These are phyloP conservation scores for Trichoderma pleuroti DNA, from an alignment of 2,329 filamentous ascomycete species.

Conservation along the genomic window DNA sequence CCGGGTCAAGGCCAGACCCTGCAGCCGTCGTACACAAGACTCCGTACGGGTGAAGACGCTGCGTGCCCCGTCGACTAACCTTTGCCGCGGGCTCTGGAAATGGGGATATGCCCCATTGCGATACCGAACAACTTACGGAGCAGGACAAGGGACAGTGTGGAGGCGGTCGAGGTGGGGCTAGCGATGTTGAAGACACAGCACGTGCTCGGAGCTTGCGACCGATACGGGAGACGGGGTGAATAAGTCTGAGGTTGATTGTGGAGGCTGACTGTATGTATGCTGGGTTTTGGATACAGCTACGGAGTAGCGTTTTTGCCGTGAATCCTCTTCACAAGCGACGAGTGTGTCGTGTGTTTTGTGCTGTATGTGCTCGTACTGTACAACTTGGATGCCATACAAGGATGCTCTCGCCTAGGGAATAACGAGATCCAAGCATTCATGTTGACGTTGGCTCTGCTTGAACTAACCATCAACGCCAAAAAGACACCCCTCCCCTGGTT, in stretches of 20 bases:
- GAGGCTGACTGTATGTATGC: neutral
- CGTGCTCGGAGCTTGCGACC: constrained; percentile 14
- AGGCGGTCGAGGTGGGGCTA: constrained; percentile 8
- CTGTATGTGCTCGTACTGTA: neutral
- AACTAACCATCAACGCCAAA: neutral
- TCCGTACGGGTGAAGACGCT: neutral
- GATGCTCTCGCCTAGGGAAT: neutral
- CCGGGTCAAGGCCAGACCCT: neutral
- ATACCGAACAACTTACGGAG: constrained; percentile 2
- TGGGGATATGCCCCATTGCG: constrained; percentile 14
- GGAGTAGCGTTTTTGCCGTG: neutral
- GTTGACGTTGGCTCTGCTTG: neutral
- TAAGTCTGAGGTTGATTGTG: constrained; percentile 2
- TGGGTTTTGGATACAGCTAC: neutral
- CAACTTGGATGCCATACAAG: neutral
- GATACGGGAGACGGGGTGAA: constrained; percentile 12
- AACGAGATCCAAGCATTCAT: neutral
- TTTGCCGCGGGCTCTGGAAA: neutral
- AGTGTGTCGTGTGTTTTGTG: neutral
- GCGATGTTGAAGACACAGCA: neutral
- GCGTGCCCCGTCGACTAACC: neutral
- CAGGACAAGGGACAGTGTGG: constrained; percentile 3
- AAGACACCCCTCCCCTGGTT: neutral
- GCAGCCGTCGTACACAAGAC: neutral
- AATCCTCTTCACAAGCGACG: neutral